Base-by-base conservation (phyloP, 176 grass and related monocot genomes). In the Ampelocalamus luodianensis region DNA sequence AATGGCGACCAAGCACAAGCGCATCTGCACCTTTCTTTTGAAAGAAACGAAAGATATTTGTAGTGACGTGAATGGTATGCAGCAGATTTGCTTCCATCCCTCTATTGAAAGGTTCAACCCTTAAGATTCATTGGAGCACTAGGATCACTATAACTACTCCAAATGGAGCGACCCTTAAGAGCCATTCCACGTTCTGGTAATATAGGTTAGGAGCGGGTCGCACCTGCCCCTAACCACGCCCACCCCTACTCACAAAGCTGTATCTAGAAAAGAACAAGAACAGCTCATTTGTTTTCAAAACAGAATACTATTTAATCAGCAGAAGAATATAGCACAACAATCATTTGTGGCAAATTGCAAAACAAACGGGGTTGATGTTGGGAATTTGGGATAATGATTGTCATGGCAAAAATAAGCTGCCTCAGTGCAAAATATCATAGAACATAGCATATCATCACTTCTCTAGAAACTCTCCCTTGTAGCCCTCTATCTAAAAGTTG, bases 201-300 rank as follows among this genome's bases (percentile, higher is more conserved):
- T 1, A 29, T 29, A 1, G 29, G 29, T 29, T 29, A 29, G 29
- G 29, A 1, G 29, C 1, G 29, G 1, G 29, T 29, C 29, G 29
- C 29, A 29, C 29, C 29, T 29, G 29, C 29, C 29, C 29, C 29
- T 29, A 29, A 29, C 29, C 29, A 29, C 1, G 29, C 29, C 29
- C 29, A 29, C 29, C 29, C 29, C 29, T 29, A n/a, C n/a, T n/a
- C n/a, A n/a, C 26, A 39, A 78, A 24, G 20, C 5, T 55, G 12
- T 58, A 29, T 14, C 2, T 2, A 32, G 5, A 3, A 17, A 40
- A 37, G 13, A 77, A 68, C 10, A 77, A n/a, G 10, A 72, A 44
- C 34, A 38, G 49, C 40, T 8, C 9, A 22, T 76, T 66, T 66
- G 32, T 42, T 66, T 84, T 51, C 20, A 71, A 79, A 69, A 71